Base-by-base conservation (phyloP, 176 grass and related monocot species). In the Musa troglodytarum region DNA sequence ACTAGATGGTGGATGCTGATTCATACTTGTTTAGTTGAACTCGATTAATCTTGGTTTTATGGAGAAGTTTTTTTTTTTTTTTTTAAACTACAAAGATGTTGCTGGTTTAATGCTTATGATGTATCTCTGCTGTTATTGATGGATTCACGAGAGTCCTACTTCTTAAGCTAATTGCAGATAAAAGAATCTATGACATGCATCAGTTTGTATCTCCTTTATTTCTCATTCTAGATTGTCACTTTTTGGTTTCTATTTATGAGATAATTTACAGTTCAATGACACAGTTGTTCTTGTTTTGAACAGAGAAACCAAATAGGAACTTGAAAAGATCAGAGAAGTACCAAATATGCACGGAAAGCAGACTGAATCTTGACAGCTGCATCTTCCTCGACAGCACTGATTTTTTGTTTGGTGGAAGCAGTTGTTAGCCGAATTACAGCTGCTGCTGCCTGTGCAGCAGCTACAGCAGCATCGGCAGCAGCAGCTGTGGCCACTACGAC, bases 361-460 rank as follows among this genome's bases (percentile, higher is more conserved):
- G 77, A 68, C 23, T 78, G 77, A 43, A 78, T 78, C 25, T 16
- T 78, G 64, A 56, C 50, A 29, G 65, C 77, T 10, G 77, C 64
- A 65, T 10, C 63, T 57, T 56, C 77, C 65, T 58, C 65, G 10
- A 15, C 16, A 2, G 61, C 34, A 22, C 11, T 52, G 24, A 9
- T 0, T 23, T 49, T 69, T n/a, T 9, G 13, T 29, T 51, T 52
- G n/a, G 50, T 68, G 15, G 64, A 14, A 25, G 9, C 51, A 24
- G 63, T 24, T 43, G 77, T 53, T 22, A 78, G 65, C 10, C 53
- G 26, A 16, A 67, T 43, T 9, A 54, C 65, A 20, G 65, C 65
- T 8, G 25, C 52, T n/a, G 78, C 78, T 3, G 69, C 69, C 49
- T 80, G 68, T 4, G 78, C 78, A n/a, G 78, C 78, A 19, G 78